Evolutionary conservation across 441 rosid species (phyloP), one percentile per base, ranked within the genome.

Genomic region (Hura crepitans): DNA sequence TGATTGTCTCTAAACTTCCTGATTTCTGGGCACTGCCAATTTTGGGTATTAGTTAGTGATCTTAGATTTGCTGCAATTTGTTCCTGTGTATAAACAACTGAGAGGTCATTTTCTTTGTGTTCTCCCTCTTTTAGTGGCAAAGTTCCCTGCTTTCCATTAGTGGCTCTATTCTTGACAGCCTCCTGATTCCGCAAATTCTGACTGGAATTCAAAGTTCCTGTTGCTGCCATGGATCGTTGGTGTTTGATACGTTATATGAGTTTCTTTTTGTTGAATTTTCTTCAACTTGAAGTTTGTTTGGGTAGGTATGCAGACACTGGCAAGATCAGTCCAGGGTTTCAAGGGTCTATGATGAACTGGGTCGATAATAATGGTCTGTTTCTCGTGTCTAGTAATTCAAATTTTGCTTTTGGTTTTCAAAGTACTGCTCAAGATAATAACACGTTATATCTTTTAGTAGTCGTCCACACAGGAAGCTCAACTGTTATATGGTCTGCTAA

Each of bases 401-500:
- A 42, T 45, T 94, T 89, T 23, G 90, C 82, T 6, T 85, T 92
- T 62, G 91, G 96, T 37, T 90, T 93, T 81, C 6, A 20, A 42
- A 56, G 37, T 28, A 69, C 85, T 20, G 69, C 82, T 30, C 60
- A 62, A 33, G 85, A 81, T 66, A n/a, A n/a, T n/a, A 82, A 76
- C 72, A 81, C 89, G 31, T 73, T 72, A 42, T 87, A 83, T 78
- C 82, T 80, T 8, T 77, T 94, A 42, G 89, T 80, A 69, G 62
- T 92, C 71, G 15, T 85, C 62, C 97, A 92, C 72, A 35, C 2
- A 74, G 63, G 53, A 55, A 84, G 78, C 67, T 14, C 43, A 4
- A 62, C 0, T 56, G 72, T 75, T 7, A 86, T 94, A 72, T 94
- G 99, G 99, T 66, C 97, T 1, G 97, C 97, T 25, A 94, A 94